Base-by-base conservation (phyloP, 2,329 filamentous ascomycete species). In the Ceratocystis lukuohia region DNA sequence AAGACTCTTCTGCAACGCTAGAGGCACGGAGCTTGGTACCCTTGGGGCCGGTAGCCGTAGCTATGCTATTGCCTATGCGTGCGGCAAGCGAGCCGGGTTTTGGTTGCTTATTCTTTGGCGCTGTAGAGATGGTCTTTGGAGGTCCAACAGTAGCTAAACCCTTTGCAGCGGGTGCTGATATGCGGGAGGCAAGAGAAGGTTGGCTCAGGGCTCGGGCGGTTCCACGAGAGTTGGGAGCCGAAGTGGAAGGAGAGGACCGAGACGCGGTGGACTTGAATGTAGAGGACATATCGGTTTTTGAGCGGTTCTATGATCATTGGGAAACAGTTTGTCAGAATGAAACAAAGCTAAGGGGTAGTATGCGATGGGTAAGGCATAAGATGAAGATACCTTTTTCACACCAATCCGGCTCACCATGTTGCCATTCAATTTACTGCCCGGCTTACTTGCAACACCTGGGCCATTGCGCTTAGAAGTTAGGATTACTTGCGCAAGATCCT, bases 401-500 rank as follows among this genome's bases (percentile, higher is more conserved):
- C 88, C 88, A 67, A 88, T 85, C 74, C 88, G 83, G 75, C 86
- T 88, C 66, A 88, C 84, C 63, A 91, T 17, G 15, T n/a, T 59
- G 28, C 12, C 56, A n/a, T 7, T 15, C 28, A 20, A 1, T 17
- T 37, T 37, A n/a, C 28, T 59, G 5, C 7, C 12, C 7, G 17
- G 28, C 30, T 37, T 30, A 30, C 5, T 4, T 37, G 28, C 80
- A 48, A 85, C 80, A 72, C 82, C 87, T 64, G 81, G 75, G 44
- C 80, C 76, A 70, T 86, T 83, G 72, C 83, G 82, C 69, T 76
- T 78, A 70, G 83, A 83, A 70, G 59, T 10, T 8, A 92, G 86
- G 72, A 92, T 89, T 72, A 83, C 80, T 71, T 88, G 81, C 41
- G 88, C 88, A n/a, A 91, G 82, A 2, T 78, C 80, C 72, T 89